Conservation (phyloP, 495 filamentous ascomycete genomes). For the Penicillium verhagenii region DNA sequence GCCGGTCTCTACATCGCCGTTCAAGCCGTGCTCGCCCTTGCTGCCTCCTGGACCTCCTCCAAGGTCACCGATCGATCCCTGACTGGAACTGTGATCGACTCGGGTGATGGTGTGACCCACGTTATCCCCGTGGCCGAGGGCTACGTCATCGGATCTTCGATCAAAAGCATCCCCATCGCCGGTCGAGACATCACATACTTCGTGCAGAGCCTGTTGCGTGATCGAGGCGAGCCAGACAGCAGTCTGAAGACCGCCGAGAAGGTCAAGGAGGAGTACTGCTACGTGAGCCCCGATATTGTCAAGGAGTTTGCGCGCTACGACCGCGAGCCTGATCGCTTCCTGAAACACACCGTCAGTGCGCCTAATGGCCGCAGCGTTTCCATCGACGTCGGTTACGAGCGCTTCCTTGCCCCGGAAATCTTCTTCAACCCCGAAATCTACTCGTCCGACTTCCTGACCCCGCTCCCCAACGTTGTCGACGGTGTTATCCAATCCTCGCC, state of each 20-base stretch:
- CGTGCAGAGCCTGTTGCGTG: conserved; percentile 90
- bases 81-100: conserved; percentile 96
- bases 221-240: conserved; percentile 94
- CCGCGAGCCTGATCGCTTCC: conserved; percentile 83
- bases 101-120: conserved; percentile 96
- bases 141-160: conserved; percentile 97
- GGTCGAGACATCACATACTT: conserved; percentile 98
- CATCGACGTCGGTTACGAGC: conserved; percentile 96
- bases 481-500: conserved; percentile 95
- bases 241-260: conserved; percentile 95
- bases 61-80: conserved; percentile 97
- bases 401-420: conserved; percentile 96
- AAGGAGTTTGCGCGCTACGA: conserved; percentile 96
- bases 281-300: conserved; percentile 96
- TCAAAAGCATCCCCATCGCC: conserved; percentile 97
- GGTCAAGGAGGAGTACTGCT: conserved; percentile 98
- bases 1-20: conserved; percentile 98
- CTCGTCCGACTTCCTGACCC: conserved; percentile 95
- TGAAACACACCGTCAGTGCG: conserved; percentile 80
- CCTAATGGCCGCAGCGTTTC: conserved; percentile 81
- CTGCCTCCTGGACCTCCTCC: conserved; percentile 96
- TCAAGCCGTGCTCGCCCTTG: conserved; percentile 93
- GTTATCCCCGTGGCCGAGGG: conserved; percentile 98
- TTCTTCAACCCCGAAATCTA: conserved; percentile 99
- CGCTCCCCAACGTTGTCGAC: conserved; percentile 89